phyloP scores from a whole-genome alignment of 73 alveolate genomes.

The Uronychia setigera region DNA sequence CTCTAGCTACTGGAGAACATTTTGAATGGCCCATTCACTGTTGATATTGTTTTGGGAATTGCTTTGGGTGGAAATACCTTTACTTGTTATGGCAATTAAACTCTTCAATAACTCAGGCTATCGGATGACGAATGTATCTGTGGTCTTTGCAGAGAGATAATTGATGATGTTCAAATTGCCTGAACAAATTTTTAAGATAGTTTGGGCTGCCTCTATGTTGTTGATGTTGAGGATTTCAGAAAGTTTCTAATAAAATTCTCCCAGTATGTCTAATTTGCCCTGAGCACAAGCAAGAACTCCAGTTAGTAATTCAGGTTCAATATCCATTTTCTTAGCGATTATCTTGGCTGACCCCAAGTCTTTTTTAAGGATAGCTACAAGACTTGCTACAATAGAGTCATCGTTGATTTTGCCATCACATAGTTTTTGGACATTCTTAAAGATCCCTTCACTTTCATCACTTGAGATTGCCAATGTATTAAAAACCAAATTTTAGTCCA shows the following conservation, averaged over 20 bases:
- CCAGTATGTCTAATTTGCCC: neutral
- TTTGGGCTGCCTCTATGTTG: neutral
- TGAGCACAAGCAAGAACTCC: conserved; percentile 36
- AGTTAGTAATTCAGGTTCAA: conserved; percentile 2
- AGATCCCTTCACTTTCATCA: neutral
- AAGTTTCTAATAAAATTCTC: neutral
- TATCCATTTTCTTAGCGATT: conserved; percentile 11
- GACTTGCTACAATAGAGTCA: neutral
- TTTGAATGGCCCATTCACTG: too few relatives aligned
- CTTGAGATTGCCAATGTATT: neutral
- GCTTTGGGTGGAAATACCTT: too few relatives aligned
- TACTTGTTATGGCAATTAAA: too few relatives aligned
- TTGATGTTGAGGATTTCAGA: conserved; percentile 4
- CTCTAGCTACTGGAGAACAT: too few relatives aligned
- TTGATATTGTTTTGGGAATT: too few relatives aligned
- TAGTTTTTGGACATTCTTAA: neutral
- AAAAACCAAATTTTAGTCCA: neutral
- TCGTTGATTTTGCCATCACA: neutral
- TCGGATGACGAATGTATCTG: too few relatives aligned
- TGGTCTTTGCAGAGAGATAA: too few relatives aligned
- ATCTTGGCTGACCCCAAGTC: neutral
- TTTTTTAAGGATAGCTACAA: conserved; percentile 1
- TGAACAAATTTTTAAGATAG: neutral
- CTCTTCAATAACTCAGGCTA: too few relatives aligned
- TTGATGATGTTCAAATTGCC: neutral